phyloP scores from a whole-genome alignment of 352 stramenopile genomes.

The Pythium sp. region DNA sequence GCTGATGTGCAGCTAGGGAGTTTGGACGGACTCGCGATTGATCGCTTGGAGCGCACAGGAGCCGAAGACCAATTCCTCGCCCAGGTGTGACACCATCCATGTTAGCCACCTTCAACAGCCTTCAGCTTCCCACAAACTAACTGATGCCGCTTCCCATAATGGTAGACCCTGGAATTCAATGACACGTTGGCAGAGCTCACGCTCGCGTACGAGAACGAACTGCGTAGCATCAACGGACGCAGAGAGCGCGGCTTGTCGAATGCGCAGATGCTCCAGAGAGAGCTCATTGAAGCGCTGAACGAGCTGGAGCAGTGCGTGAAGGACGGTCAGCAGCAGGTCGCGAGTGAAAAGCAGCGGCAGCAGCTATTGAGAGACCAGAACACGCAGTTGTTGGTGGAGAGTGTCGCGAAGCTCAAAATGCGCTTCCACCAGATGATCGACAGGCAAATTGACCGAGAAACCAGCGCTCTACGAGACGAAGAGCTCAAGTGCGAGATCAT shows the following conservation, averaged over 20 bases:
- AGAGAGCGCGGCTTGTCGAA: slow-evolving; percentile 43
- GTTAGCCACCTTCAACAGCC: not conserved
- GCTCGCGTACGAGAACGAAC: slow-evolving; percentile 53
- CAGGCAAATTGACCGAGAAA: slow-evolving; percentile 21
- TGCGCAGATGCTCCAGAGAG: slow-evolving; percentile 57
- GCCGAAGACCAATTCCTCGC: slow-evolving; percentile 49
- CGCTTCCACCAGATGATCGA: slow-evolving; percentile 27
- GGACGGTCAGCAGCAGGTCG: slow-evolving; percentile 38
- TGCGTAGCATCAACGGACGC: slow-evolving; percentile 40
- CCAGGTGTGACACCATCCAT: slow-evolving; percentile 21
- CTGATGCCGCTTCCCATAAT: not conserved
- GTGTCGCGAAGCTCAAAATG: slow-evolving; percentile 31
- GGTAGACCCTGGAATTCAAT: slow-evolving; percentile 58
- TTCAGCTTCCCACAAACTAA: not conserved
- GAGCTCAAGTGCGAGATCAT: slow-evolving; percentile 40
- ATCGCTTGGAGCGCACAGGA: slow-evolving; percentile 31
- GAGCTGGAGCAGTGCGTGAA: slow-evolving; percentile 49
- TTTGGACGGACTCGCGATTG: slow-evolving; percentile 50
- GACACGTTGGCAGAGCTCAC: slow-evolving; percentile 55
- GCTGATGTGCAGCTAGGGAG: slow-evolving; percentile 27
- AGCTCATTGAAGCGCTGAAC: slow-evolving; percentile 57
- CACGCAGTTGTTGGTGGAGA: slow-evolving; percentile 29
- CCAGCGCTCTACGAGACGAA: slow-evolving; percentile 20
- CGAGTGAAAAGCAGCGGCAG: slow-evolving; percentile 46
- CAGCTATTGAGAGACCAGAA: slow-evolving; percentile 39